Percentiles rank a stretch among this genome's conserved stretches.
Conservation (phyloP, 371 early-diverging fungal species). For the Mucor saturninus region DNA sequence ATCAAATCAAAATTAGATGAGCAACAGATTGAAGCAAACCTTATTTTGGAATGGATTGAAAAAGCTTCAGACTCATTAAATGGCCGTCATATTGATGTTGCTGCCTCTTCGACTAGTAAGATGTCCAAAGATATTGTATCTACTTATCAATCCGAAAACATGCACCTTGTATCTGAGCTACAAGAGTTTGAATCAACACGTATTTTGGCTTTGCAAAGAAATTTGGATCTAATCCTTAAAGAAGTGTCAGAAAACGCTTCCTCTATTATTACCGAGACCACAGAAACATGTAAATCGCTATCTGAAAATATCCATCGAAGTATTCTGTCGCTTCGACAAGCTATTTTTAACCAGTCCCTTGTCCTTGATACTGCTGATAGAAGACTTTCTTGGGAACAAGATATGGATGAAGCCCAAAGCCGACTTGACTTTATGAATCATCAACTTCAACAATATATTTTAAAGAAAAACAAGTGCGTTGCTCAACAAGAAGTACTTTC, state of each 20-base stretch:
- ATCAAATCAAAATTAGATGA: slow-evolving; percentile 14
- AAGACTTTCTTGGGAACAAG: slow-evolving; percentile 24
- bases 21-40: slow-evolving; percentile 16
- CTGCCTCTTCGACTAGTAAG: slow-evolving; percentile 4
- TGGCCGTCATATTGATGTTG: slow-evolving; percentile 18
- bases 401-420: slow-evolving; percentile 4
- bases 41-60: slow-evolving; percentile 24
- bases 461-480: slow-evolving; percentile 35
- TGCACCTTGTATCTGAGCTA: not conserved
- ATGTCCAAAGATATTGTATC: slow-evolving; percentile 3
- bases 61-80: slow-evolving; percentile 3
- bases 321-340: slow-evolving; percentile 10
- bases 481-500: slow-evolving; percentile 30
- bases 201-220: slow-evolving; percentile 4
- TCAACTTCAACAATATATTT: slow-evolving; percentile 21
- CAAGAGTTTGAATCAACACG: slow-evolving; percentile 5
- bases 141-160: slow-evolving; percentile 1
- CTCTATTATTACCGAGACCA: slow-evolving; percentile 8
- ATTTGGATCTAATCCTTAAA: slow-evolving; percentile 4
- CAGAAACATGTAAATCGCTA: slow-evolving; percentile 5
- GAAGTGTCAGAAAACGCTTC: slow-evolving; percentile 6
- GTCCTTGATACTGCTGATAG: slow-evolving; percentile 18
- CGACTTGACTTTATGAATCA: slow-evolving; percentile 20
- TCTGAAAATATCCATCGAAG: slow-evolving; percentile 14
- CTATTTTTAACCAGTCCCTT: slow-evolving; percentile 7